Base-by-base conservation (phyloP, 2,329 filamentous ascomycete genomes). In the Escovopsis weberi region DNA sequence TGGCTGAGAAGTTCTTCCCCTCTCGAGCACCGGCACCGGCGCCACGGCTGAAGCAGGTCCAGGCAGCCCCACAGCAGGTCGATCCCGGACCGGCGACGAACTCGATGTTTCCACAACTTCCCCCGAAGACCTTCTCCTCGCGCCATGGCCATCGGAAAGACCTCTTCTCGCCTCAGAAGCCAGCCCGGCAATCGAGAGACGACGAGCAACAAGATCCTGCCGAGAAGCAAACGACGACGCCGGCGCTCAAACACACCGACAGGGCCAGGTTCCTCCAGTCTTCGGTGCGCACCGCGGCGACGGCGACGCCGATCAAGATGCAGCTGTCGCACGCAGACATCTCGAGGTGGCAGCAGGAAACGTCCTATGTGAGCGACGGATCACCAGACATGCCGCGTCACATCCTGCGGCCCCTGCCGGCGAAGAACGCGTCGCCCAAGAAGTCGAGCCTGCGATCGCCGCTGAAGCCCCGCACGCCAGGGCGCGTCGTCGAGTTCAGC, bases 401-500 rank as follows among this genome's bases (percentile, higher is more conserved):
- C 4, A 32, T 32, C 1, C 64, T 72, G 19, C 66, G 68, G 6
- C 67, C 69, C 2, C 59, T 68, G 4, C 72, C 72, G 11, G 62
- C 68, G 41, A 68, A 64, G 46, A 63, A 66, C n/a, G 66, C 67
- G 4, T 77, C 73, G 1, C 74, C 74, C 0, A 63, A 57, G 8
- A 78, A 78, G 52, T 78, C 74, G 1, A 72, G 66, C 48, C 57
- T 78, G 23, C 67, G 74, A 15, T 75, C 74, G 4, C 71, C 73
- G 0, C 53, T 74, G 15, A 78, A 78, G 51, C 67, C 70, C 4
- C 74, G 67, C 47, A 76, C 71, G 2, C 72, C 71, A 1, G 74
- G 74, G 4, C 67, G 71, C 0, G 69, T 77, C 1, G 74, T 78
- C 12, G 72, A 74, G 44, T 78, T 77, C 48, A 69, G 68, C 1